Evolutionary conservation across 305 asterid species (phyloP).

Genomic region (Euphrasia arctica): DNA sequence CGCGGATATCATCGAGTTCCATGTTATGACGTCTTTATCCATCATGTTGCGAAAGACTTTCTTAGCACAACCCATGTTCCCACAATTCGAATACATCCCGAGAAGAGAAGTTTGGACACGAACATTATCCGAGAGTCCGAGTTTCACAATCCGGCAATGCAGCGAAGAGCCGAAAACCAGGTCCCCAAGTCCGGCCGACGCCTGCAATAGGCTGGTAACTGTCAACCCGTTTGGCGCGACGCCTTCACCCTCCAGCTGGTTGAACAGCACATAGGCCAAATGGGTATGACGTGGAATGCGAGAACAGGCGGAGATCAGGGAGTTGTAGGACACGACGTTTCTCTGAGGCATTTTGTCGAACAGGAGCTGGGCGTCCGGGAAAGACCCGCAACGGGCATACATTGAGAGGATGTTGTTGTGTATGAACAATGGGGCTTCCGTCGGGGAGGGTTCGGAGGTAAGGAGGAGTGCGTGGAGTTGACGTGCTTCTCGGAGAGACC

Average conservation of each 20-base stretch:
- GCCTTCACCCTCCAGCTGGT: constrained; percentile 37
- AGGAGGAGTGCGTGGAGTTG: constrained; percentile 70
- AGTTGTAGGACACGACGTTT: constrained; percentile 66
- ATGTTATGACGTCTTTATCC: constrained; percentile 57
- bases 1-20: constrained; percentile 68
- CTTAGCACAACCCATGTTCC: constrained; percentile 44
- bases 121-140: constrained; percentile 46
- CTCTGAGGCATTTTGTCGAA: constrained; percentile 86
- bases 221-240: constrained; percentile 59
- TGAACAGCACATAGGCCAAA: constrained; percentile 38
- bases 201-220: constrained; percentile 61
- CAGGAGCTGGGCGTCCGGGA: constrained; percentile 44
- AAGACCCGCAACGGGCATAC: constrained; percentile 72
- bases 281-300: constrained; percentile 37
- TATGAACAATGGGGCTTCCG: constrained; percentile 37
- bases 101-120: constrained; percentile 64
- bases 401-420: constrained; percentile 71
- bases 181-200: constrained; percentile 48
- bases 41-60: constrained; percentile 41
- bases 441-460: constrained; percentile 31
- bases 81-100: constrained; percentile 67
- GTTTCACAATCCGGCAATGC: constrained; percentile 53
- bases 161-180: constrained; percentile 40
- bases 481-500: constrained; percentile 59
- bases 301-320: constrained; percentile 66